Evolutionary conservation across 164 flowering plant species (phyloP), one percentile per base, ranked within the genome.

Genomic region (Tetracentron sinense): DNA sequence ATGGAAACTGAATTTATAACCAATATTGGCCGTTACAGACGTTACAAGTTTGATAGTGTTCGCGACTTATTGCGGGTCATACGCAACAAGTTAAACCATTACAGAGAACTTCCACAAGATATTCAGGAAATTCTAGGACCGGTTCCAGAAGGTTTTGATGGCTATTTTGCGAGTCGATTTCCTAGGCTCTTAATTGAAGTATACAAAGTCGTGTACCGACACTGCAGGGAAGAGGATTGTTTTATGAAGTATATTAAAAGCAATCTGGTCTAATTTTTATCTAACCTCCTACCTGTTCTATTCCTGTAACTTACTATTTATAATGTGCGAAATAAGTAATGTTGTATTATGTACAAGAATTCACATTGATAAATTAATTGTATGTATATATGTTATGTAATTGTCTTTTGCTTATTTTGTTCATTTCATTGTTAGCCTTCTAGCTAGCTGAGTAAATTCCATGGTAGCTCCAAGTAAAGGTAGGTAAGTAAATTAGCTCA

Each of bases 171-270:
- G 0, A 74, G 68, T 56, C 81, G 97, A 62, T 94, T 84, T 62
- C 98, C 98, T 0, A 82, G 66, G 61, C 80, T 94, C 57, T 71
- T 90, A 62, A 86, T 86, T 25, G 90, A 94, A 80, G 96, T 89
- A 17, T 91, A 87, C 76, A 86, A 81, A 72, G 93, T 94, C 26
- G 62, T 86, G 16, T 31, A 29, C 65, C 59, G 11, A 46, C 63
- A 72, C 66, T 87, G 93, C 63, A 73, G 63, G 63, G 82, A 77
- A n/a, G 98, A 90, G 57, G 82, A 79, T 47, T 75, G 79, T 61
- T 89, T 89, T 60, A 44, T 51, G 54, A 88, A 83, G 74, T 92
- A 92, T 56, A 79, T 84, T 48, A 76, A 46, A 55, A 51, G 76
- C 50, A 26, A 28, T 49, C 35, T 23, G 29, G 17, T 53, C 11